Conservation (phyloP, 208 protist species). For the Wallacemonas sp. region DNA sequence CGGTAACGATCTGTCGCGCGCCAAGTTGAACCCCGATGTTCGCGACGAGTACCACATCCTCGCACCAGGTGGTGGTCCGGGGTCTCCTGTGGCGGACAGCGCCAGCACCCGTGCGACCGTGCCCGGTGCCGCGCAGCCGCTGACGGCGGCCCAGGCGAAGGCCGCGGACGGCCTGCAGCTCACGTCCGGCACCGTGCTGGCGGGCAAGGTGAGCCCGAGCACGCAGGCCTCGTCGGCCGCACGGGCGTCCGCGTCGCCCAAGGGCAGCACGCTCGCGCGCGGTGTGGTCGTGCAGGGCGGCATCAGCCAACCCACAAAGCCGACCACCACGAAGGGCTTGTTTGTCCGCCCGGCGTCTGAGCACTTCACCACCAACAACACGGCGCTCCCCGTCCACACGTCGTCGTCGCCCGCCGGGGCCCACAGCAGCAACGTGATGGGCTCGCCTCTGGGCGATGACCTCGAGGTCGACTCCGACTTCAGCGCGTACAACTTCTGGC, state of each 20-base stretch:
- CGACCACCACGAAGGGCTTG: not conserved
- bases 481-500: slow-evolving; percentile 79
- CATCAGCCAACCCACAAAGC: not conserved
- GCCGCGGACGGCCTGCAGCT: not conserved
- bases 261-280: not conserved
- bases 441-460: slow-evolving; percentile 25
- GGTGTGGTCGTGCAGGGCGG: slow-evolving; percentile 1
- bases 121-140: slow-evolving; percentile 1
- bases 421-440: not conserved
- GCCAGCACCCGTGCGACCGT: not conserved
- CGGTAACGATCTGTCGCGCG: slow-evolving; percentile 6
- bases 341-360: slow-evolving; percentile 3
- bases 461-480: slow-evolving; percentile 65
- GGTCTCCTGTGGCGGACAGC: not conserved
- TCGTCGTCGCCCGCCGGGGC: not conserved
- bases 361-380: too few relatives aligned
- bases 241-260: not conserved
- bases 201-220: not conserved
- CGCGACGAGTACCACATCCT: slow-evolving; percentile 3
- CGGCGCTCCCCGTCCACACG: too few relatives aligned
- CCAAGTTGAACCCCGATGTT: slow-evolving; percentile 8
- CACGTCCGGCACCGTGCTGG: slow-evolving; percentile 5
- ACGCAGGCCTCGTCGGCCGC: too few relatives aligned
- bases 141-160: not conserved
- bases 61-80: not conserved